phyloP scores from a whole-genome alignment of 2,329 filamentous ascomycete species.

The Neopestalotiopsis clavispora region DNA sequence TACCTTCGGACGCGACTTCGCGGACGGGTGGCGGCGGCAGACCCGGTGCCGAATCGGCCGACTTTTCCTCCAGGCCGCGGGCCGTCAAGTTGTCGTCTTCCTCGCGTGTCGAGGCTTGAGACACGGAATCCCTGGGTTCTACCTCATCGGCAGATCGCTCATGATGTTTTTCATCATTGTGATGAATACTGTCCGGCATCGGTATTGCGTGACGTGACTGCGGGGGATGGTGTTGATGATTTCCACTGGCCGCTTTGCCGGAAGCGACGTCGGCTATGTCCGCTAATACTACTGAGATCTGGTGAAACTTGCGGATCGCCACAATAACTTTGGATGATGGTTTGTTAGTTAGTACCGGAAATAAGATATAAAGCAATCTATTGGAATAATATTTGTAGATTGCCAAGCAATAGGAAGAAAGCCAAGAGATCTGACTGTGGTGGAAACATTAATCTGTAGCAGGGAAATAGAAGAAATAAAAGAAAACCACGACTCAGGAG shows the following conservation, averaged over 20 bases:
- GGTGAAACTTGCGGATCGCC: neutral
- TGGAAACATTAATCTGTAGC: neutral
- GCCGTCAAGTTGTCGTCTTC: neutral
- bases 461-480: neutral
- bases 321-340: neutral
- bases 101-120: neutral
- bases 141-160: neutral
- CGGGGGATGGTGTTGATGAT: neutral
- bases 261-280: neutral
- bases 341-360: neutral
- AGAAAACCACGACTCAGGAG: constrained; percentile 1
- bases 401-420: neutral
- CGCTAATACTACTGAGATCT: neutral
- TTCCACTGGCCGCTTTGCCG: neutral
- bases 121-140: neutral
- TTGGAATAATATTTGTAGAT: too few relatives aligned
- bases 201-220: neutral
- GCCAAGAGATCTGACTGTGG: neutral
- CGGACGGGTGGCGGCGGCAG: constrained; percentile 3
- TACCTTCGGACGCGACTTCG: neutral
- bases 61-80: constrained; percentile 1
- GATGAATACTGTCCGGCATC: neutral
- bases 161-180: neutral
- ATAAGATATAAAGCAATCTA: neutral
- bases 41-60: constrained; percentile 3